Conservation (phyloP, 2,329 filamentous ascomycete genomes). For the Ceratocystis cacaofunesta region DNA sequence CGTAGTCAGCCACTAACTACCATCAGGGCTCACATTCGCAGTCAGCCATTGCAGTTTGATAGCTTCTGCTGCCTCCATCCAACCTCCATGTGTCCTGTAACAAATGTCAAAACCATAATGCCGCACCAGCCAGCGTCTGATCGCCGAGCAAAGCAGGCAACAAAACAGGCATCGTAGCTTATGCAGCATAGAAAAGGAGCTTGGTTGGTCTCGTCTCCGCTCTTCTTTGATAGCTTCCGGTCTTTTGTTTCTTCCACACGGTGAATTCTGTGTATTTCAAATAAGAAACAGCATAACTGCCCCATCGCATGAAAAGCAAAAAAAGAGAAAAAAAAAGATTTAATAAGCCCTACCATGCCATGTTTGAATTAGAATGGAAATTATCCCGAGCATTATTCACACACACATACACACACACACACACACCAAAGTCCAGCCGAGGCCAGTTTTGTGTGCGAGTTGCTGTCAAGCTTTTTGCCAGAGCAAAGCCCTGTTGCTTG, state of each 20-base stretch:
- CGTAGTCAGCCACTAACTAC: not conserved
- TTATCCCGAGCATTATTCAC: not conserved
- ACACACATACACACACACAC: not conserved
- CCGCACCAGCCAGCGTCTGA: not conserved
- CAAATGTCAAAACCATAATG: not conserved
- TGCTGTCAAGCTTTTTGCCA: too few species aligned
- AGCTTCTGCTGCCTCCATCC: not conserved
- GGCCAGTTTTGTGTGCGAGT: not conserved
- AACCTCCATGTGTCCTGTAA: not conserved
- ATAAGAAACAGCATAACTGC: not conserved
- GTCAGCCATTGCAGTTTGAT: not conserved
- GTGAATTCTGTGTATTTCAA: not conserved
- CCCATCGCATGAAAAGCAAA: not conserved
- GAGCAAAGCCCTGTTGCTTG: not conserved
- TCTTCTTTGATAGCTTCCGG: too few species aligned
- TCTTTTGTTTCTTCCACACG: too few species aligned
- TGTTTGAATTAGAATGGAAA: not conserved
- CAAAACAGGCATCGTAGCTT: not conserved
- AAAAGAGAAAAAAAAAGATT: too few species aligned
- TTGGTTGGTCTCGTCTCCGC: not conserved
- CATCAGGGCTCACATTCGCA: not conserved
- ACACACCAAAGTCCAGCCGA: not conserved
- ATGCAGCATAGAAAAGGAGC: not conserved
- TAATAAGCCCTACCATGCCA: too few species aligned
- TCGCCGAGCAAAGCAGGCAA: not conserved